A percentile compares a stretch with the other conserved stretches of the same genome.
These are phyloP conservation scores for Scytalidium lignicola DNA, from an alignment of 2,329 filamentous ascomycete species.

Conservation along the genomic window DNA sequence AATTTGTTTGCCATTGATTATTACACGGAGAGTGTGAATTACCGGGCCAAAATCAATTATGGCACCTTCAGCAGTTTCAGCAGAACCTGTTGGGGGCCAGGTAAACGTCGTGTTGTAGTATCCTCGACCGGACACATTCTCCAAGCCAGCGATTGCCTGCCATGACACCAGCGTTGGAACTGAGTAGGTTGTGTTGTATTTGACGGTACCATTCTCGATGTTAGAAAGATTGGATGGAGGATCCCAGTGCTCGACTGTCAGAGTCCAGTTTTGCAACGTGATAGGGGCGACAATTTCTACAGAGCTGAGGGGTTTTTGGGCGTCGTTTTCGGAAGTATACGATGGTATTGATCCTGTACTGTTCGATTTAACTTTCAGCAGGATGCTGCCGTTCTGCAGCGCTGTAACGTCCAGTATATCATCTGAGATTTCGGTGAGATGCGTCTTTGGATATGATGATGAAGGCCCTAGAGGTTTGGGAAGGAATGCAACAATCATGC, in stretches of 20 bases:
- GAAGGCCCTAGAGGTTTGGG: not conserved
- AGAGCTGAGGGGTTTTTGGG: not conserved
- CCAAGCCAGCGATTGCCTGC: conserved; percentile 25
- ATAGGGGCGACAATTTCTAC: conserved; percentile 4
- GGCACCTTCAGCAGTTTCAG: conserved; percentile 15
- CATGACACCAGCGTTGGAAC: conserved; percentile 29
- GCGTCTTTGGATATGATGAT: not conserved
- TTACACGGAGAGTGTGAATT: conserved; percentile 3
- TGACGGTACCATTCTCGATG: conserved; percentile 12
- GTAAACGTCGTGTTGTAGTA: conserved; percentile 30
- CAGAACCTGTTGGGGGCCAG: conserved; percentile 5
- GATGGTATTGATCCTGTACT: not conserved
- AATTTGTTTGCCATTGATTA: conserved; percentile 6
- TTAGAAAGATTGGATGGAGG: conserved; percentile 29
- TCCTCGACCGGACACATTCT: conserved; percentile 29
- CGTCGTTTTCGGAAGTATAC: not conserved
- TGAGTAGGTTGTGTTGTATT: conserved; percentile 28
- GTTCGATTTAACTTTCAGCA: not conserved
- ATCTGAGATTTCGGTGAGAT: not conserved
- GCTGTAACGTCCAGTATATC: not conserved
- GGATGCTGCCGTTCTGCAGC: not conserved
- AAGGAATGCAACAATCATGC: conserved; percentile 33
- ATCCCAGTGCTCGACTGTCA: conserved; percentile 34
- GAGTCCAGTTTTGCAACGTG: conserved; percentile 30
- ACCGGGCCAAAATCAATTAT: conserved; percentile 6